Percentiles rank a stretch among this genome's conserved stretches.
Conservation (phyloP, 371 early-diverging fungal genomes). For the Thermomucor indicae-seudaticae region DNA sequence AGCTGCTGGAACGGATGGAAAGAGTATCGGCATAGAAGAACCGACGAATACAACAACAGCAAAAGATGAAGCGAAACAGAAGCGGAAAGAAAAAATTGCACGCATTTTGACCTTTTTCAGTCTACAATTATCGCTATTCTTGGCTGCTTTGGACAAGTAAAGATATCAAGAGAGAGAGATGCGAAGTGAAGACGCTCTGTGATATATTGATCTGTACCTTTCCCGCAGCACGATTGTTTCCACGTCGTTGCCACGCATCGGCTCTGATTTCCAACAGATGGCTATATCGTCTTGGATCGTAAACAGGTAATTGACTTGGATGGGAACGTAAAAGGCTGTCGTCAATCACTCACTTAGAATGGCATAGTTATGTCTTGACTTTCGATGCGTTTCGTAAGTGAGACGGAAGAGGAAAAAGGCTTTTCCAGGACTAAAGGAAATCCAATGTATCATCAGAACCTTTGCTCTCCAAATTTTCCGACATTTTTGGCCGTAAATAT, state of each 20-base stretch:
- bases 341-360: constrained; percentile 35
- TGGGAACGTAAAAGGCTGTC: neutral
- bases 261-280: constrained; percentile 66
- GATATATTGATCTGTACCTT: neutral
- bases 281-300: constrained; percentile 64
- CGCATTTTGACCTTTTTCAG: constrained; percentile 32
- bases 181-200: too few species aligned
- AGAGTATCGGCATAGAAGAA: too few species aligned
- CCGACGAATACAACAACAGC: too few species aligned
- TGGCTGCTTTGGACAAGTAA: constrained; percentile 73
- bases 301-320: constrained; percentile 20
- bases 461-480: constrained; percentile 58
- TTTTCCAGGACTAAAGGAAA: too few species aligned
- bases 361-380: constrained; percentile 30
- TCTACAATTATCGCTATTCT: constrained; percentile 61
- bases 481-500: constrained; percentile 70
- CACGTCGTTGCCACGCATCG: constrained; percentile 68
- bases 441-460: constrained; percentile 15
- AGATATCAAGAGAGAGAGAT: neutral
- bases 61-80: neutral
- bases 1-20: too few species aligned
- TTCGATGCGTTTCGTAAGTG: constrained; percentile 43
- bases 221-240: constrained; percentile 65
- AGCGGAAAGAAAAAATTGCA: constrained; percentile 4
- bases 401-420: too few species aligned